A percentile compares a stretch with the other conserved stretches of the same genome.
Conservation (phyloP, 257 asterid species). For the Lycium barbarum region DNA sequence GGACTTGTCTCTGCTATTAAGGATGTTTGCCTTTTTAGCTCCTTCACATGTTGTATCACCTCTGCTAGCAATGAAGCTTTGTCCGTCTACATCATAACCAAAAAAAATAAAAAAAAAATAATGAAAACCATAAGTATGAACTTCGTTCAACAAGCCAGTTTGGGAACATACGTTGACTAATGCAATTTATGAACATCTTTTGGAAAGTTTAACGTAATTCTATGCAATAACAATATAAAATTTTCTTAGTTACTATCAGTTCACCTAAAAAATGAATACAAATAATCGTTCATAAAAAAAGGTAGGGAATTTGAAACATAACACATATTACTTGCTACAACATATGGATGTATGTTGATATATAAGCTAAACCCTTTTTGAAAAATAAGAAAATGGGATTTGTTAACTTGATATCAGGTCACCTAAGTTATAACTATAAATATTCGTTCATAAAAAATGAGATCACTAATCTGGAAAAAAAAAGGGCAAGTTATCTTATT, state of each 20-base stretch:
- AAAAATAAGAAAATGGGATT: neutral
- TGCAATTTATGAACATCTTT: too few relatives aligned
- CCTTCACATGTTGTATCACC: conserved; percentile 90
- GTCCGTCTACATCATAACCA: conserved; percentile 56
- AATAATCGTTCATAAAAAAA: too few relatives aligned
- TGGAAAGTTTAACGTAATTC: too few relatives aligned
- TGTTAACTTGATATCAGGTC: neutral
- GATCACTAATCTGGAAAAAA: neutral
- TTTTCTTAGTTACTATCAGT: too few relatives aligned
- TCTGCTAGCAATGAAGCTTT: conserved; percentile 94
- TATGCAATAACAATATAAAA: too few relatives aligned
- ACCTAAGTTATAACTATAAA: neutral
- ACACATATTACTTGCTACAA: too few relatives aligned
- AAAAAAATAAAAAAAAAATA: neutral
- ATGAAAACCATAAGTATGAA: neutral
- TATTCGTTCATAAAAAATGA: neutral
- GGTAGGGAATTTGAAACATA: too few relatives aligned
- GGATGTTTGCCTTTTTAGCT: conserved; percentile 76
- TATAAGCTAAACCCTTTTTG: neutral
- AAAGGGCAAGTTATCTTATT: neutral
- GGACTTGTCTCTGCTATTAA: conserved; percentile 58
- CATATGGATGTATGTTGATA: too few relatives aligned
- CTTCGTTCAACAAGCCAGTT: too few relatives aligned
- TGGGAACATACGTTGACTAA: too few relatives aligned
- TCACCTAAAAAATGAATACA: too few relatives aligned